Base-by-base conservation (phyloP, 2,329 filamentous ascomycete genomes). In the Aureobasidium musti region DNA sequence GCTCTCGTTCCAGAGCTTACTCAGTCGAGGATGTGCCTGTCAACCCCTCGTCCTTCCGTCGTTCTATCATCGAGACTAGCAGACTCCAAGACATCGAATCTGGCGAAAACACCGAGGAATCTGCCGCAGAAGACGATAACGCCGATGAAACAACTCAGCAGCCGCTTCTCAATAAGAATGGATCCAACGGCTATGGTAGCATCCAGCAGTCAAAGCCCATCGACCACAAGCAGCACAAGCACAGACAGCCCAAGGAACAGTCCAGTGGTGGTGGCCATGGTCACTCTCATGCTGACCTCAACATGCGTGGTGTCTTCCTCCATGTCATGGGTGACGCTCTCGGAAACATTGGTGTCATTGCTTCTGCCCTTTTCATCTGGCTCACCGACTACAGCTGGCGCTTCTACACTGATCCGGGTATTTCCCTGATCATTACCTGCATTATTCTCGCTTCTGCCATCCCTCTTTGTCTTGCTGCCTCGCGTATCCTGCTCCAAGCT, bases 401-500 rank as follows among this genome's bases (percentile, higher is more conserved):
- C 70, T 90, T 87, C 80, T 98, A 98, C 75, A 89, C 91, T 50
- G 95, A 99, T 75, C 95, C 95, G 0, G 86, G 87, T 21, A 94
- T 99, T 68, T 99, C 95, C 0, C 86, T 99, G 19, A 85, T 98
- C 78, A 99, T 99, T 78, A 97, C 95, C 1, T 79, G 92, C 68
- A 88, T 89, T 72, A 89, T 89, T 67, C 83, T 89, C 49, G 84
- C 84, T 70, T 91, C 90, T 1, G 89, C 90, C 8, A 86, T 95
- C 59, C 91, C 91, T 1, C 86, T 96, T 26, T 93, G 91, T 70
- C 85, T 87, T 70, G 91, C 90, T 35, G 91, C 91, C 5, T 89
- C 90, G 59, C 90, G 95, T 73, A 96, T 99, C 66, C 86, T 99
- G 17, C 86, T 99, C 0, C 95, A 99, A 79, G 95, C 94, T 2